Base-by-base conservation (phyloP, 2,329 filamentous ascomycete genomes). In the Chrysosporium queenslandicum region DNA sequence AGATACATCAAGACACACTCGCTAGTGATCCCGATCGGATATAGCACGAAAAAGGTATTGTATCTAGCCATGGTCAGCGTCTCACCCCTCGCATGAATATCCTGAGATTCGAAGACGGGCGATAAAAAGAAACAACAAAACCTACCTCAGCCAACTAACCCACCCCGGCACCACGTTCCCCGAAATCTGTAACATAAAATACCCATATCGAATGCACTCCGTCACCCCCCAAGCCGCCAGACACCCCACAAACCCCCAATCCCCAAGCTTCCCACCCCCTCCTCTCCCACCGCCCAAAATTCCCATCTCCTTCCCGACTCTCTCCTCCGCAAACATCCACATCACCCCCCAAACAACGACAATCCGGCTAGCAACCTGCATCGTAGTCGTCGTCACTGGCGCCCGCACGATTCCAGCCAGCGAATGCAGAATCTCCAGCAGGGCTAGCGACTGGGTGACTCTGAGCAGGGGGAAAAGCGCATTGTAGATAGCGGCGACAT, bases 131-230 rank as follows among this genome's bases (percentile, higher is more conserved):
- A 40, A 36, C n/a, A 36, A 51, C 57, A 21, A 37, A 50, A 58
- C 59, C 49, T 64, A 90, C 61, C 89, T 77, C 69, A 94, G 73
- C 86, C 88, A 94, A 34, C 81, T 81, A 65, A 95, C 77, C 55
- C 77, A 73, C 0, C 63, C 66, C 0, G 89, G 87, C 27, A 85
- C 79, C 55, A 71, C 79, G 76, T 57, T 61, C 30, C 60, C 74
- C 63, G 50, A 67, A 60, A 57, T 78, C 60, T 81, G 82, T 62
- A 89, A 77, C 32, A 86, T 85, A 67, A 97, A 97, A 77, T 87
- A 98, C 45, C 81, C 79, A 77, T 98, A 98, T 51, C 92, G 84
- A 62, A 96, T 85, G 50, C 95, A 86, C 73, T 98, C 92, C 55
- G 92, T 96, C 54, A 87, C 69, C 58, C 82, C 85, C 91, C 92